phyloP scores from a whole-genome alignment of 2,329 filamentous ascomycete species.

The Zelopaecilomyces penicillatus region DNA sequence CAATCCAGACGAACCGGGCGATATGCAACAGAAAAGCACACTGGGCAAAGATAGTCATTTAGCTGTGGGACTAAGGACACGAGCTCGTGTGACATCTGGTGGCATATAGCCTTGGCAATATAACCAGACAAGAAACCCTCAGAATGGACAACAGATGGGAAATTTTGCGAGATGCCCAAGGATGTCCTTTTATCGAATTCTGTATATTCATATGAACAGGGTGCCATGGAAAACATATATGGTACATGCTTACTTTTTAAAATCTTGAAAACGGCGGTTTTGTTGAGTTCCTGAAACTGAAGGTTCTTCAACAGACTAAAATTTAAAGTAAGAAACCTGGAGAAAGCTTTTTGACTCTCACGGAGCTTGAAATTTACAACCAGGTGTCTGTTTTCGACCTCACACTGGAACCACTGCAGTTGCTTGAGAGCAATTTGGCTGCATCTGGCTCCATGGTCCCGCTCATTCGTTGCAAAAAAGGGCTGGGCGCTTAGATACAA shows the following conservation, averaged over 20 bases:
- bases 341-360: slow-evolving; percentile 56
- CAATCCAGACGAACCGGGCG: slow-evolving; percentile 71
- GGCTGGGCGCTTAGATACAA: slow-evolving; percentile 71
- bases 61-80: slow-evolving; percentile 68
- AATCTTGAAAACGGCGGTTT: slow-evolving; percentile 70
- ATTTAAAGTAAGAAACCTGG: slow-evolving; percentile 66
- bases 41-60: slow-evolving; percentile 76
- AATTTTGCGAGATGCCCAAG: slow-evolving; percentile 56
- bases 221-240: not conserved
- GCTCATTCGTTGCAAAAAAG: slow-evolving; percentile 73
- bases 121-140: slow-evolving; percentile 55
- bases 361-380: slow-evolving; percentile 55
- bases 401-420: slow-evolving; percentile 63
- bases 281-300: slow-evolving; percentile 78
- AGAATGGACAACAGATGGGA: slow-evolving; percentile 50
- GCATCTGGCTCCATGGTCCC: slow-evolving; percentile 58
- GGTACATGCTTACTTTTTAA: slow-evolving; percentile 58
- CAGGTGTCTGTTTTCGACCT: slow-evolving; percentile 53
- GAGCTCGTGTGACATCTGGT: slow-evolving; percentile 63
- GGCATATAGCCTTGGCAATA: slow-evolving; percentile 68
- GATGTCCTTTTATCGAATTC: slow-evolving; percentile 83
- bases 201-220: slow-evolving; percentile 28
- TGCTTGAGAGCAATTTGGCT: slow-evolving; percentile 58
- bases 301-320: slow-evolving; percentile 67
- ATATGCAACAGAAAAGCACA: slow-evolving; percentile 73